These are phyloP conservation scores for Ganoderma lucidum DNA, from an alignment of 1,284 basidiomycete genomes.

Conservation along the genomic window DNA sequence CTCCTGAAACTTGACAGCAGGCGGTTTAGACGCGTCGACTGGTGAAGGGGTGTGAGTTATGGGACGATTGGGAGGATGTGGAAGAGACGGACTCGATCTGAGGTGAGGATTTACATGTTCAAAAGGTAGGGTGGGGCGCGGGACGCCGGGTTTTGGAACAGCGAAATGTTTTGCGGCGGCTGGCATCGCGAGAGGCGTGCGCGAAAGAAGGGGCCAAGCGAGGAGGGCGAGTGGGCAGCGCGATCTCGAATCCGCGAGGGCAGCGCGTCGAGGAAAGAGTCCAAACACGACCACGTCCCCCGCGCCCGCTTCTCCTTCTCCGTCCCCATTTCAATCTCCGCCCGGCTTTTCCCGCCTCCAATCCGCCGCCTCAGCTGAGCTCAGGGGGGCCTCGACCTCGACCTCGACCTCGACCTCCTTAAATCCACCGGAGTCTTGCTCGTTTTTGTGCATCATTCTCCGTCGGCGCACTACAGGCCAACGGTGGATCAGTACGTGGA, in stretches of 20 bases:
- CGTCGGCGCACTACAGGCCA: not conserved
- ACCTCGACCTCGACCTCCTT: no score
- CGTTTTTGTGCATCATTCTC: not conserved
- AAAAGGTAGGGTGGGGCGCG: slow-evolving; percentile 49
- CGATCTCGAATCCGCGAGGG: slow-evolving; percentile 28
- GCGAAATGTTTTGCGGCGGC: slow-evolving; percentile 27
- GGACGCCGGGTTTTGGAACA: slow-evolving; percentile 31
- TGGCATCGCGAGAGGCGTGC: slow-evolving; percentile 25
- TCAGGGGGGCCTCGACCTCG: no score
- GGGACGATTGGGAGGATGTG: slow-evolving; percentile 32
- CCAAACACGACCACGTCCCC: slow-evolving; percentile 22
- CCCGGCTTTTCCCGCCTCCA: slow-evolving; percentile 18
- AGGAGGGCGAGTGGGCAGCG: slow-evolving; percentile 26
- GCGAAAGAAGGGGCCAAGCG: slow-evolving; percentile 15
- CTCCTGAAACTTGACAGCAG: slow-evolving; percentile 73
- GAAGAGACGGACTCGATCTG: slow-evolving; percentile 45
- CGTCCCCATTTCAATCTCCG: slow-evolving; percentile 30
- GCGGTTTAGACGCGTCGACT: slow-evolving; percentile 44
- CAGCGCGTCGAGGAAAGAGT: slow-evolving; percentile 29
- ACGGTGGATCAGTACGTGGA: not conserved
- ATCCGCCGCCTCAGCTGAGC: not conserved
- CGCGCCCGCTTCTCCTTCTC: slow-evolving; percentile 17
- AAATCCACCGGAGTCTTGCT: not conserved
- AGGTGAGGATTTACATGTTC: slow-evolving; percentile 50
- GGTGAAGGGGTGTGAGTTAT: slow-evolving; percentile 24